Base-by-base conservation (phyloP, 2,329 filamentous ascomycete genomes). In the Venturia pyrina region DNA sequence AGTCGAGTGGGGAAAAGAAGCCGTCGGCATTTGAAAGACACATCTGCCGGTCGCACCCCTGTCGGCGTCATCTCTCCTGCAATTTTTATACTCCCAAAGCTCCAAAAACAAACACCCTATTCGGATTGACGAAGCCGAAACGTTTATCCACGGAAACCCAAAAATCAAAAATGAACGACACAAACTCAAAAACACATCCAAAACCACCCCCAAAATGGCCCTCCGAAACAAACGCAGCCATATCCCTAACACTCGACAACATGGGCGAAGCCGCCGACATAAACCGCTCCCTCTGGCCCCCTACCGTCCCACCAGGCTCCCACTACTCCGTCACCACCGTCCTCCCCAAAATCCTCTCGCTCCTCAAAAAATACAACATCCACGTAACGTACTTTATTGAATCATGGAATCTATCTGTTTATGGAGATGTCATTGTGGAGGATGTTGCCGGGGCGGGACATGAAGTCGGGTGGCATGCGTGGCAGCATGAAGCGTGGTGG, bases 261-360 rank as follows among this genome's bases (percentile, higher is more conserved):
- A 72, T 74, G 70, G 73, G 72, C 46, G 73, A 75, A 69, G 73
- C 73, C 17, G 73, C 73, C 21, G 73, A 75, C 62, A 62, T 75
- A 0, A 69, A 75, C 59, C 69, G 73, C 1, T 64, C 66, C 3
- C 67, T 75, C 15, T 73, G 73, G 72, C 70, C 70, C 13, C 21
- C 65, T 56, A 56, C 67, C 37, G 34, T 69, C 63, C 69, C 71
- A 11, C 64, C 74, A 17, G 73, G 73, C 19, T 68, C 68, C 8
- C 73, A 75, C 64, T 70, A 70, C 65, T 71, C 70, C 13, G 71
- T 74, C 21, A 72, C 63, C 40, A 66, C 71, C 60, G 70, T 69
- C 21, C 46, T 75, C 1, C 73, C 73, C 2, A 59, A 70, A 50
- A 69, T 75, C 46, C 68, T 75, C 11, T 66, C 63, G 15, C 66